phyloP scores from a whole-genome alignment of 2,329 filamentous ascomycete species.

The Venturia nashicola region DNA sequence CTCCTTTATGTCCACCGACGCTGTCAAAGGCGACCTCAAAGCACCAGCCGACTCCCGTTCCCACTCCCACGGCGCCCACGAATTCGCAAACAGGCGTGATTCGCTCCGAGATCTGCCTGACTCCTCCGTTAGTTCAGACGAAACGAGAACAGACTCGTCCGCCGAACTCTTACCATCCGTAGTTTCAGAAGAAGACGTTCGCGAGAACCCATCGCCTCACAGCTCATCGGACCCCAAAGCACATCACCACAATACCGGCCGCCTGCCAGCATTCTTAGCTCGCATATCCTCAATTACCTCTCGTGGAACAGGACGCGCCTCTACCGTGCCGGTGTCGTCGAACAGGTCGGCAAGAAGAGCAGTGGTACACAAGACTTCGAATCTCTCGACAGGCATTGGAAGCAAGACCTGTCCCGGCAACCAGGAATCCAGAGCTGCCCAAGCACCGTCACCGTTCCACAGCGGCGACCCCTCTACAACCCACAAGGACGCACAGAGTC shows the following conservation, averaged over 20 bases:
- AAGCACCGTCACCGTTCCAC: not conserved
- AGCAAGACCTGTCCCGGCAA: not conserved
- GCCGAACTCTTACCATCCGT: not conserved
- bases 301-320: not conserved
- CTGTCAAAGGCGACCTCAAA: not conserved
- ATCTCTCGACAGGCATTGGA: not conserved
- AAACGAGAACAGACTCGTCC: not conserved
- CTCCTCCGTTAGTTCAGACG: not conserved
- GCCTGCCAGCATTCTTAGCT: not conserved
- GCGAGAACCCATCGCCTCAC: not conserved
- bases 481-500: not conserved
- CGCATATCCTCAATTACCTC: conserved; percentile 1
- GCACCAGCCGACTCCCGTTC: not conserved
- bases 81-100: not conserved
- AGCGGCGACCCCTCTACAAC: not conserved
- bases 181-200: not conserved
- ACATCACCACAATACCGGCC: not conserved
- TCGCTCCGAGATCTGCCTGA: not conserved
- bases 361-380: not conserved
- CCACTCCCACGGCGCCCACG: not conserved
- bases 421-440: not conserved
- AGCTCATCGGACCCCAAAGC: not conserved
- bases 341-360: not conserved
- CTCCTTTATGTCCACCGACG: conserved; percentile 4
- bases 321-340: not conserved